Percentiles rank a stretch among this genome's conserved stretches.
Evolutionary conservation across 805 yeast genomes (phyloP).

Genomic region (Cyberlindnera meyerae): DNA sequence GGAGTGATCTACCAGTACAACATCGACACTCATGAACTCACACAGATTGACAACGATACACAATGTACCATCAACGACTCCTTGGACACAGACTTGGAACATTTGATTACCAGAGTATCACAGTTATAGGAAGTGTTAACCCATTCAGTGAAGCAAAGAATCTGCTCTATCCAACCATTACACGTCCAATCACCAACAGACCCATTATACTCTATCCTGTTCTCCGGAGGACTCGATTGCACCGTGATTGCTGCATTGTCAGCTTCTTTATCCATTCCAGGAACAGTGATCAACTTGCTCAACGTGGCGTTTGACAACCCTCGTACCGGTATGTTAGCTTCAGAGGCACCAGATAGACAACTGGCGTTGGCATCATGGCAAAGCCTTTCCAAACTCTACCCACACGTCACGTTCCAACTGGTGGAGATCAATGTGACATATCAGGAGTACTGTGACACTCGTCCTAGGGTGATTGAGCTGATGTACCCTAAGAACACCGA

Average conservation of each 20-base stretch:
- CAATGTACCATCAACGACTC: constrained; percentile 19
- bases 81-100: constrained; percentile 18
- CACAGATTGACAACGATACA: constrained; percentile 7
- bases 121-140: constrained; percentile 29
- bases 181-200: constrained; percentile 28
- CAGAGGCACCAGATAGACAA: constrained; percentile 80
- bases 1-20: constrained; percentile 46
- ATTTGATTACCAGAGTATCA: constrained; percentile 10
- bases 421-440: constrained; percentile 73
- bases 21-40: constrained; percentile 18
- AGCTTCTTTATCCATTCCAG: constrained; percentile 29
- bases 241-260: constrained; percentile 65
- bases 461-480: constrained; percentile 49
- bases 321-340: constrained; percentile 55
- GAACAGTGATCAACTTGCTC: constrained; percentile 58
- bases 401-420: constrained; percentile 39
- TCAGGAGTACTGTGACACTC: constrained; percentile 51
- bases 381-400: constrained; percentile 42
- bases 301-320: constrained; percentile 93
- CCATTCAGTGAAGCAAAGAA: constrained; percentile 43
- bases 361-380: constrained; percentile 63
- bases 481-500: constrained; percentile 86
- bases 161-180: constrained; percentile 57
- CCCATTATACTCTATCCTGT: constrained; percentile 54
- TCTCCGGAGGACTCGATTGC: constrained; percentile 96